Conservation (phyloP, 257 asterid genomes). For the Misopates orontium region DNA sequence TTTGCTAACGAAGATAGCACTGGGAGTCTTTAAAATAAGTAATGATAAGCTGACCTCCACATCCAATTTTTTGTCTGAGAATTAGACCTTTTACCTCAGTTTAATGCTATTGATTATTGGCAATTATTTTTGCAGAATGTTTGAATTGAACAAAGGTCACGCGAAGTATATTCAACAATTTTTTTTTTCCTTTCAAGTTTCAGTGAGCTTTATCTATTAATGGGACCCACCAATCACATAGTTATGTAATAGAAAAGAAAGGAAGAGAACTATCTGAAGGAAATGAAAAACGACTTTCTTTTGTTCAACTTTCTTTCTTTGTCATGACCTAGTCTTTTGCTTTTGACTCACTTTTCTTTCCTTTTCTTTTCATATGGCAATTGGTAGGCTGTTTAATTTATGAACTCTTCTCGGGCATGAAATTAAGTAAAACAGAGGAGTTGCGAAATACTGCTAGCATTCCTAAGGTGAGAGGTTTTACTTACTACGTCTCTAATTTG, state of each 20-base stretch:
- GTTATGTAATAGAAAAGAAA: background rate
- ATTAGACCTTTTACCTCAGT: slow-evolving; percentile 15
- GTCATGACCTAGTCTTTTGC: slow-evolving; percentile 13
- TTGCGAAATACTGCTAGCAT: slow-evolving; percentile 75
- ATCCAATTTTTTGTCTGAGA: slow-evolving; percentile 18
- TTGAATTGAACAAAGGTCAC: background rate
- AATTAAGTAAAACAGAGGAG: slow-evolving; percentile 87
- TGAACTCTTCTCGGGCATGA: slow-evolving; percentile 90
- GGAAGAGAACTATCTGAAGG: background rate
- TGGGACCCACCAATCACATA: background rate
- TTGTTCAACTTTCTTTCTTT: background rate
- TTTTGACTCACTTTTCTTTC: slow-evolving; percentile 18
- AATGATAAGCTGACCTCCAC: background rate
- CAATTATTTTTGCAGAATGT: slow-evolving; percentile 12
- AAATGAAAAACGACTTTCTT: background rate
- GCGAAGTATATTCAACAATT: background rate
- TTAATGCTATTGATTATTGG: slow-evolving; percentile 7
- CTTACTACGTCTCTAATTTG: slow-evolving; percentile 19
- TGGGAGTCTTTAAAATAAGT: slow-evolving; percentile 2
- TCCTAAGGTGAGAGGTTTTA: slow-evolving; percentile 69
- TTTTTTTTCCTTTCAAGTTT: background rate
- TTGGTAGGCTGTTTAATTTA: slow-evolving; percentile 86
- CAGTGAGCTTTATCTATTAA: background rate
- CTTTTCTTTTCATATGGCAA: slow-evolving; percentile 31
- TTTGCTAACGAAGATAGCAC: slow-evolving; percentile 13